Evolutionary conservation across 352 stramenopile species (phyloP), one percentile per base, ranked within the genome.

Genomic region (Globisporangium paddicum): DNA sequence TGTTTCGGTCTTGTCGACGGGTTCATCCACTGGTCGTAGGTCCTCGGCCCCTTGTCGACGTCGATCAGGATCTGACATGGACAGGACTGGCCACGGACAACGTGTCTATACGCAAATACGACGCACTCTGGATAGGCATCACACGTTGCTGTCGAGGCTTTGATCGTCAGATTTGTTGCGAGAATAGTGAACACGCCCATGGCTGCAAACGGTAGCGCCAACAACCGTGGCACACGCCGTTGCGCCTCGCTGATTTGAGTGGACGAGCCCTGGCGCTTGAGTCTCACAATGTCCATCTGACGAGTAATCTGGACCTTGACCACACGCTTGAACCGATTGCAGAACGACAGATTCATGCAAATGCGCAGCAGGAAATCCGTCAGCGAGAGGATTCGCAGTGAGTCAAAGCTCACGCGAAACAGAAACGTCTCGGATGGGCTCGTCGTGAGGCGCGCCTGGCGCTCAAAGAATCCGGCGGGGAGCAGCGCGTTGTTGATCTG

Each of bases 51-150:
- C n/a, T n/a, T n/a, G n/a, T n/a, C n/a, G n/a, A n/a, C n/a, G n/a
- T n/a, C n/a, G n/a, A n/a, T n/a, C n/a, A n/a, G n/a, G n/a, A n/a
- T n/a, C n/a, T n/a, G n/a, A n/a, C n/a, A n/a, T n/a, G n/a, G n/a
- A n/a, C n/a, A n/a, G n/a, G n/a, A n/a, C n/a, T n/a, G n/a, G n/a
- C n/a, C n/a, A n/a, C n/a, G n/a, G n/a, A n/a, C n/a, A n/a, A n/a
- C n/a, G n/a, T n/a, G n/a, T n/a, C n/a, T n/a, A n/a, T 76, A 69
- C 3, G 63, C 68, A 32, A 58, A 64, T 0, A 58, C 58, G 7
- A 79, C 60, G 23, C 71, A 79, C 32, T 72, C 40, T n/a, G 54
- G 56, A n/a, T n/a, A n/a, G n/a, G n/a, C n/a, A n/a, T n/a, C n/a
- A n/a, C n/a, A n/a, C n/a, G n/a, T n/a, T n/a, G n/a, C n/a, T n/a